A percentile compares a stretch with the other conserved stretches of the same genome.
phyloP scores from a whole-genome alignment of 1,284 basidiomycete genomes.

The Trametes pubescens region DNA sequence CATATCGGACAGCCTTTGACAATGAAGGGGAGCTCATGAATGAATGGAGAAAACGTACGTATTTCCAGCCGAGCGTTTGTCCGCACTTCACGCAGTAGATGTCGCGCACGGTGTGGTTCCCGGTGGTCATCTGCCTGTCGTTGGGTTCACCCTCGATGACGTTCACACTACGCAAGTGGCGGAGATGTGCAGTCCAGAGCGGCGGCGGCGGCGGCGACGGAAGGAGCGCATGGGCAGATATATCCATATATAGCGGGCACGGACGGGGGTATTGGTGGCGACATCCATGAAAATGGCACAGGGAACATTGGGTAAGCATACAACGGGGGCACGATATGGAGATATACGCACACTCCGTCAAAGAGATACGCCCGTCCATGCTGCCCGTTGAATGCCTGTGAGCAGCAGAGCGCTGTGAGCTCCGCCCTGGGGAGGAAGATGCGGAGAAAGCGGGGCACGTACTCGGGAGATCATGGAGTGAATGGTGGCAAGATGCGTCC shows the following conservation, averaged over 20 bases:
- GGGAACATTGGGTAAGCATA: constrained; percentile 15
- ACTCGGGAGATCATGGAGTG: constrained; percentile 94
- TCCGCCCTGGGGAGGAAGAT: constrained; percentile 11
- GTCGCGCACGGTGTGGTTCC: constrained; percentile 95
- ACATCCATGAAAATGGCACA: not conserved
- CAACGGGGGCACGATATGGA: constrained; percentile 6
- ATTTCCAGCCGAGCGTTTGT: constrained; percentile 95
- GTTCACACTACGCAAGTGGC: constrained; percentile 73
- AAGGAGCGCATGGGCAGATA: constrained; percentile 13
- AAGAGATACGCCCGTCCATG: constrained; percentile 96
- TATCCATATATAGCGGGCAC: constrained; percentile 25
- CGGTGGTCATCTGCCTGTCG: constrained; percentile 96
- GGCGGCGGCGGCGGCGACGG: constrained; percentile 1
- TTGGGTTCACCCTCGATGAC: constrained; percentile 86
- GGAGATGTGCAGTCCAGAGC: constrained; percentile 9
- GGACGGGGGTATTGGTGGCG: constrained; percentile 15
- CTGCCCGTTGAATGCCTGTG: constrained; percentile 91
- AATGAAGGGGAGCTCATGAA: not conserved
- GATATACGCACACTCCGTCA: constrained; percentile 80
- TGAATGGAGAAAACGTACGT: constrained; percentile 63
- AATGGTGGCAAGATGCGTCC: constrained; percentile 92
- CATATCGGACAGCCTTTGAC: not conserved
- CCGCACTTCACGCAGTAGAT: constrained; percentile 93
- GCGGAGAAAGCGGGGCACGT: constrained; percentile 41
- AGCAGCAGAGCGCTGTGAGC: constrained; percentile 21